phyloP scores from a whole-genome alignment of 2,329 filamentous ascomycete species.

The Fusarium miscanthi region DNA sequence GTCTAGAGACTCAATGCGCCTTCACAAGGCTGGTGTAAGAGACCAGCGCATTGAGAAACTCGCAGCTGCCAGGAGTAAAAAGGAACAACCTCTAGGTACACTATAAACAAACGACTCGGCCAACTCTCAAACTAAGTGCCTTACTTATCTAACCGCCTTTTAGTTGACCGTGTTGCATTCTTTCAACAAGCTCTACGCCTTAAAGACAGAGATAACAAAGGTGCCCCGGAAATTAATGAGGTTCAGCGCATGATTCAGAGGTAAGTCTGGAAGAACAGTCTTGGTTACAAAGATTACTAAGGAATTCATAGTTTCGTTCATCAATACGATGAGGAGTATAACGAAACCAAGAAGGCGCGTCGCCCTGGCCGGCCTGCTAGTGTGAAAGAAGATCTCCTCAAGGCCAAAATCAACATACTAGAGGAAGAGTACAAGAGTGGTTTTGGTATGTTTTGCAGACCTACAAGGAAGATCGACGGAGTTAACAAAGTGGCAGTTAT shows the following conservation, averaged over 20 bases:
- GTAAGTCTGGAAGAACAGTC: constrained; percentile 54
- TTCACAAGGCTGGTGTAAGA: constrained; percentile 81
- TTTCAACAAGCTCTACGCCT: constrained; percentile 73
- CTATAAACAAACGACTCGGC: not conserved
- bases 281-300: not conserved
- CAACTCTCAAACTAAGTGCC: no score
- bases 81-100: constrained; percentile 79
- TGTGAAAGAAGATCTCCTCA: constrained; percentile 80
- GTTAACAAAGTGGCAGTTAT: constrained; percentile 62
- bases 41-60: constrained; percentile 85
- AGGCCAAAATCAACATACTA: constrained; percentile 75
- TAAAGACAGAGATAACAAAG: constrained; percentile 59
- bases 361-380: constrained; percentile 83
- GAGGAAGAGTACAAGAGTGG: constrained; percentile 84
- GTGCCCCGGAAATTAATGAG: constrained; percentile 64
- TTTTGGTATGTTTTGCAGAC: constrained; percentile 72
- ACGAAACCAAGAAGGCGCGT: constrained; percentile 72
- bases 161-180: constrained; percentile 61
- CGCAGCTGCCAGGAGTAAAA: constrained; percentile 74
- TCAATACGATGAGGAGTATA: constrained; percentile 78
- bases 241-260: constrained; percentile 71
- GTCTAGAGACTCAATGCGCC: constrained; percentile 84
- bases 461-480: not conserved
- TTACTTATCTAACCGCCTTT: constrained; percentile 11
- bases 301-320: constrained; percentile 64